These are phyloP conservation scores for Farysia itapuensis DNA, from an alignment of 1,284 basidiomycete genomes.

Conservation along the genomic window DNA sequence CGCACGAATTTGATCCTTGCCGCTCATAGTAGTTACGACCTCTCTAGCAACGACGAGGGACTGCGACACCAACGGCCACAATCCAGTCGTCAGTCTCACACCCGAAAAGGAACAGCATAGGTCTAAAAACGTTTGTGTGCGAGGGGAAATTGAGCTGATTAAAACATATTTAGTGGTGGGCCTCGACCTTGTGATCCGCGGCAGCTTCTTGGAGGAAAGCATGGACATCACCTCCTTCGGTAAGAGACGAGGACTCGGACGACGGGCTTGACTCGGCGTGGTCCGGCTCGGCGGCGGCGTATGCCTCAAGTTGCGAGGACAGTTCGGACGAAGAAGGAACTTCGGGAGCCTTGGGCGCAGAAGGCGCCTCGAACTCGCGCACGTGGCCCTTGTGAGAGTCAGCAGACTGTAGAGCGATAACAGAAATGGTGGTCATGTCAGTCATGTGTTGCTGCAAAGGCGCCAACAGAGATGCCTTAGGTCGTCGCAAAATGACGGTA, in stretches of 20 bases:
- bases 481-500: background rate
- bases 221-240: slow-evolving; percentile 57
- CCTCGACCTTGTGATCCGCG: slow-evolving; percentile 54
- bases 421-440: too few species aligned
- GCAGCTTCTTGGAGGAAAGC: slow-evolving; percentile 58
- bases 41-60: too few species aligned
- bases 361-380: slow-evolving; percentile 61
- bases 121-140: slow-evolving; percentile 14
- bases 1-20: too few species aligned
- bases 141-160: too few species aligned
- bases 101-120: too few species aligned
- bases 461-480: too few species aligned
- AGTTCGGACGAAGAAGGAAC: slow-evolving; percentile 60
- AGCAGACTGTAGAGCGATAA: slow-evolving; percentile 34
- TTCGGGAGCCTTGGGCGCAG: slow-evolving; percentile 60
- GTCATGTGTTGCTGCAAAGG: too few species aligned
- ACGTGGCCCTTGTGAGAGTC: slow-evolving; percentile 60
- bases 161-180: slow-evolving; percentile 53
- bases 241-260: slow-evolving; percentile 26
- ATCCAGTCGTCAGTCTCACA: too few species aligned
- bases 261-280: slow-evolving; percentile 38
- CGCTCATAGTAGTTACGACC: too few species aligned
- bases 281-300: slow-evolving; percentile 57
- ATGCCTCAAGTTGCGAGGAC: slow-evolving; percentile 61
- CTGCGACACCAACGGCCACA: too few species aligned